Percentiles rank a stretch among this genome's conserved stretches.
phyloP scores from a whole-genome alignment of 371 early-diverging fungal genomes.

The Amoeboaphelidium protococcarum region DNA sequence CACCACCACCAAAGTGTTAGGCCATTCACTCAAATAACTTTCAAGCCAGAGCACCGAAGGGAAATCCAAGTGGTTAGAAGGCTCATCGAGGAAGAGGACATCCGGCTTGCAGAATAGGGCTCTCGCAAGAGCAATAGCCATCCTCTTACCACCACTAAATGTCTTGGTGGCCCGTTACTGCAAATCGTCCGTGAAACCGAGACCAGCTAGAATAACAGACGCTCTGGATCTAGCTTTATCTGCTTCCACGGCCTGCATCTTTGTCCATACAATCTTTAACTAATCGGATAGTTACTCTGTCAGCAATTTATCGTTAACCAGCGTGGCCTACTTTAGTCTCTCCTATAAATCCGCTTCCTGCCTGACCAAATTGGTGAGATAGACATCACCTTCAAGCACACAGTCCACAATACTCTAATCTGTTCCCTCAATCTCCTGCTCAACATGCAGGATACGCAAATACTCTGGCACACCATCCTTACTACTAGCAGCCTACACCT shows the following conservation, averaged over 20 bases:
- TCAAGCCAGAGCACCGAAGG: conserved; percentile 7
- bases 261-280: neutral
- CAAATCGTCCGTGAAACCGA: conserved; percentile 64
- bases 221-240: conserved; percentile 81
- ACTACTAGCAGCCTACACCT: too few relatives aligned
- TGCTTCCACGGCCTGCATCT: conserved; percentile 56
- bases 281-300: too few relatives aligned
- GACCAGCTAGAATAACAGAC: conserved; percentile 67
- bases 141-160: conserved; percentile 85
- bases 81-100: conserved; percentile 61
- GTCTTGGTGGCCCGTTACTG: conserved; percentile 54
- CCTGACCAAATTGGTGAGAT: neutral
- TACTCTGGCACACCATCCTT: conserved; percentile 41
- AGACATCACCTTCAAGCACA: conserved; percentile 2
- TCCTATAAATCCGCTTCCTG: neutral
- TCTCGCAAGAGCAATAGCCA: conserved; percentile 51
- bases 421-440: conserved; percentile 44
- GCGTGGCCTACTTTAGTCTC: neutral
- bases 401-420: conserved; percentile 31
- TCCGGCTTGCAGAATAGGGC: conserved; percentile 47
- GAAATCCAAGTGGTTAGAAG: conserved; percentile 13
- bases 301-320: too few relatives aligned
- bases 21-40: conserved; percentile 5
- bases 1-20: conserved; percentile 24
- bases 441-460: conserved; percentile 38